Percentiles rank a stretch among this genome's conserved stretches.
phyloP scores from a whole-genome alignment of 1,284 basidiomycete species.

The Cystobasidiaceae sp. region DNA sequence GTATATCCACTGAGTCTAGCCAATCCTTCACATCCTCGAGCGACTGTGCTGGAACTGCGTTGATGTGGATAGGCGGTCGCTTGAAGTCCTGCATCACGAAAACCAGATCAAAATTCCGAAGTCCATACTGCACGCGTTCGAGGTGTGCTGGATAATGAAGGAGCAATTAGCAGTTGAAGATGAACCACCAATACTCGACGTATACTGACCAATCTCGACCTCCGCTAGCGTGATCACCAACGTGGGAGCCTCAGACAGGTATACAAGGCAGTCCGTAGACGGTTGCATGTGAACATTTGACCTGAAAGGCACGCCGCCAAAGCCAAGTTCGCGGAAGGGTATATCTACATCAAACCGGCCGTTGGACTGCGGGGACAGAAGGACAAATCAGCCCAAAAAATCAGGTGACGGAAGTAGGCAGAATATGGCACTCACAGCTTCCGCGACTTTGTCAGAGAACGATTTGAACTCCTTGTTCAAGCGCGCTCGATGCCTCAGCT shows the following conservation, averaged over 20 bases:
- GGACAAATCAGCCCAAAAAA: background rate
- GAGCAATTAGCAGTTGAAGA: background rate
- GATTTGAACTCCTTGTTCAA: slow-evolving; percentile 93
- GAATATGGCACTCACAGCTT: slow-evolving; percentile 59
- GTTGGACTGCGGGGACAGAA: slow-evolving; percentile 45
- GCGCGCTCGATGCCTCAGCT: slow-evolving; percentile 78
- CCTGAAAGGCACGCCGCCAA: slow-evolving; percentile 94
- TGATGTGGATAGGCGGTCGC: slow-evolving; percentile 84
- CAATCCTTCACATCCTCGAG: slow-evolving; percentile 96
- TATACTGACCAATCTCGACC: slow-evolving; percentile 64
- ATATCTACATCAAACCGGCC: slow-evolving; percentile 89
- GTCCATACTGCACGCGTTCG: slow-evolving; percentile 92
- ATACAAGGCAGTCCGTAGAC: slow-evolving; percentile 93
- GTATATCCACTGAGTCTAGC: slow-evolving; percentile 98
- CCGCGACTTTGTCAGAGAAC: slow-evolving; percentile 89
- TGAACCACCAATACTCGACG: background rate
- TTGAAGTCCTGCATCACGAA: slow-evolving; percentile 96
- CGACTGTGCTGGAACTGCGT: slow-evolving; percentile 83
- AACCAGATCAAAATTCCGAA: slow-evolving; percentile 96
- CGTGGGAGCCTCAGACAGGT: slow-evolving; percentile 93
- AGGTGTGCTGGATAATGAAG: slow-evolving; percentile 61
- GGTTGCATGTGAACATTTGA: slow-evolving; percentile 92
- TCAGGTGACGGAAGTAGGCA: background rate
- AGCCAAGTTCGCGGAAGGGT: slow-evolving; percentile 94
- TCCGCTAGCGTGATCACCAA: slow-evolving; percentile 90